Evolutionary conservation across 768 basidiomycete genomes (phyloP), one percentile per base, ranked within the genome.

Genomic region (Panellus pusillus): DNA sequence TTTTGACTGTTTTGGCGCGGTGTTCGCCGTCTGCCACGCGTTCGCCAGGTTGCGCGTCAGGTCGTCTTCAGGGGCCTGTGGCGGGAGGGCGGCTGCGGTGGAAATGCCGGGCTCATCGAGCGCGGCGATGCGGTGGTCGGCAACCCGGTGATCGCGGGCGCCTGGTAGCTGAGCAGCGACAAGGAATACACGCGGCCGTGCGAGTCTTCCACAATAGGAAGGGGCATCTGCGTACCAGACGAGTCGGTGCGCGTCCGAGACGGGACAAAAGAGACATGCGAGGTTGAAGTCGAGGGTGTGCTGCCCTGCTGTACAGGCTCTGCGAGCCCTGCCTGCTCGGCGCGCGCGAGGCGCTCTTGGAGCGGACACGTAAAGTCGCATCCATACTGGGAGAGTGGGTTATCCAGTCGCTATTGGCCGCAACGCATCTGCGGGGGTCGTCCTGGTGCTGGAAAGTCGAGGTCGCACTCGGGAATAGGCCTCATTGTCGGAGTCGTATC

Each of bases 11-110:
- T 52, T 60, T 6, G 59, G 59, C 28, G 47, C 59, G 18, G 59
- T 60, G 32, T 50, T 60, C 20, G 59, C 59, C 44, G 43, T 24
- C 29, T 50, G 17, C 59, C 59, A 60, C 6, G 59, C 59, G 1
- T 47, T 54, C 15, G 59, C 59, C 3, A 60, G 44, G 27, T 35
- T 44, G 18, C 52, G 50, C 3, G 59, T 56, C 14, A 60, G 28
- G 2, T 60, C 59, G 37, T 60, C 59, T 24, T 55, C 48, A 27
- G 59, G 59, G n/a, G 27, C 24, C 14, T 38, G 14, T 3, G 54
- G 17, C 9, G 50, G 2, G 47, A n/a, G 46, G 24, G 24, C 24
- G 24, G 24, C 24, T 24, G 24, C 24, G 2, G 24, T 24, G 32
- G 32, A 7, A 35, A 11, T 14, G 32, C 45, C 0, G 18, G 17